These are phyloP conservation scores for Hygrophoropsis aurantiaca DNA, from an alignment of 768 basidiomycete genomes.

Conservation along the genomic window DNA sequence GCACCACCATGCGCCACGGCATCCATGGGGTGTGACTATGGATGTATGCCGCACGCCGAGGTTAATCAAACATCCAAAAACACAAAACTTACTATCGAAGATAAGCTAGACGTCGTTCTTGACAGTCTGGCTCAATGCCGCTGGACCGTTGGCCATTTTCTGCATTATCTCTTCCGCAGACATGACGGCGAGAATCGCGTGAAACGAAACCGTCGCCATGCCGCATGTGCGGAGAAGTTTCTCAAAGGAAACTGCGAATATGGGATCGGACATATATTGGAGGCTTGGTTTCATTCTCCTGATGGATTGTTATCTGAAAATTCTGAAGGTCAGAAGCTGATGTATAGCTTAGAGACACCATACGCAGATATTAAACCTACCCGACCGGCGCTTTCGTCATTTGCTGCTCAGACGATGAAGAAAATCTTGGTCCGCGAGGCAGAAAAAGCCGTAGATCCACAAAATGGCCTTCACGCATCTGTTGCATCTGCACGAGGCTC, in stretches of 20 bases:
- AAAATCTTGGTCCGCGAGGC: conserved; percentile 1
- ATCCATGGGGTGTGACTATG: too few species aligned
- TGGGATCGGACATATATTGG: neutral
- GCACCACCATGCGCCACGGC: too few species aligned
- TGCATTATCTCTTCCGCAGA: conserved; percentile 7
- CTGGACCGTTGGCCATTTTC: conserved; percentile 6
- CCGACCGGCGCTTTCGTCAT: conserved; percentile 1
- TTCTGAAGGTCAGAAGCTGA: neutral
- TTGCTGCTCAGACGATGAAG: conserved; percentile 1
- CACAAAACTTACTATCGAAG: too few species aligned
- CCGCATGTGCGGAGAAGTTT: neutral
- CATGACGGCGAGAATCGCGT: neutral
- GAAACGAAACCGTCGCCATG: neutral
- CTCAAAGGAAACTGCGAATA: neutral
- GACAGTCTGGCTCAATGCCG: neutral
- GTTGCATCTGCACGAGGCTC: too few species aligned
- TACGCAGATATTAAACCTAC: neutral
- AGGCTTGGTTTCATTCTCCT: conserved; percentile 1
- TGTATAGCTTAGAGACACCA: neutral
- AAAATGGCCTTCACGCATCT: conserved; percentile 2
- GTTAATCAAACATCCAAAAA: too few species aligned
- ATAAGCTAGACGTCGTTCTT: neutral
- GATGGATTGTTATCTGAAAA: neutral
- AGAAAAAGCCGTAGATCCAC: neutral
- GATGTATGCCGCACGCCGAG: too few species aligned